Conservation (phyloP, 1,139 yeast species). For the Meyerozyma sp. region DNA sequence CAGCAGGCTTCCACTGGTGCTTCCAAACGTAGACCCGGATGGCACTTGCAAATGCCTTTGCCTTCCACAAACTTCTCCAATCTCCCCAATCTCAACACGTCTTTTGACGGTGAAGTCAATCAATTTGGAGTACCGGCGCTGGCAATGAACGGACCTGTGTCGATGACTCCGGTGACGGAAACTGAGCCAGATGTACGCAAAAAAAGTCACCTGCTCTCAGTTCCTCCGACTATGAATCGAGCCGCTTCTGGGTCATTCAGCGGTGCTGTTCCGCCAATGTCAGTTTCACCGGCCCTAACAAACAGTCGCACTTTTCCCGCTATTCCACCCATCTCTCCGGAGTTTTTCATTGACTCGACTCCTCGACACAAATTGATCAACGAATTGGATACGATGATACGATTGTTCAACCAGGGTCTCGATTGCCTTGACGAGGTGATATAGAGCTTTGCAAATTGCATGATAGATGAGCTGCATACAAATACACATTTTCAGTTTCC, state of each 20-base stretch:
- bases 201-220: conserved; percentile 3
- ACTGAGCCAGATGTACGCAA: conserved; percentile 21
- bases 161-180: conserved; percentile 79
- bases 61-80: conserved; percentile 32
- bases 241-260: not conserved
- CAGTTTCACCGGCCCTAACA: not conserved
- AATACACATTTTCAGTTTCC: no score
- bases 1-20: not conserved
- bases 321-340: conserved; percentile 34
- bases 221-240: not conserved
- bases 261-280: conserved; percentile 2
- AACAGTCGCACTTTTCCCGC: conserved; percentile 23
- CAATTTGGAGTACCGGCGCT: conserved; percentile 61
- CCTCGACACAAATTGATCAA: conserved; percentile 29
- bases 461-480: no score
- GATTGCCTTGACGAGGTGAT: conserved; percentile 33
- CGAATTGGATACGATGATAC: conserved; percentile 38
- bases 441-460: not conserved
- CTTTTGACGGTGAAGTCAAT: conserved; percentile 38
- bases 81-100: conserved; percentile 32
- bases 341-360: conserved; percentile 32
- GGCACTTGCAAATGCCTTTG: conserved; percentile 46
- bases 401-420: conserved; percentile 35
- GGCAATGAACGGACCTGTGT: conserved; percentile 45
- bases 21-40: conserved; percentile 29